Evolutionary conservation across 257 asterid species (phyloP).

Genomic region (Forsythia viridissima): DNA sequence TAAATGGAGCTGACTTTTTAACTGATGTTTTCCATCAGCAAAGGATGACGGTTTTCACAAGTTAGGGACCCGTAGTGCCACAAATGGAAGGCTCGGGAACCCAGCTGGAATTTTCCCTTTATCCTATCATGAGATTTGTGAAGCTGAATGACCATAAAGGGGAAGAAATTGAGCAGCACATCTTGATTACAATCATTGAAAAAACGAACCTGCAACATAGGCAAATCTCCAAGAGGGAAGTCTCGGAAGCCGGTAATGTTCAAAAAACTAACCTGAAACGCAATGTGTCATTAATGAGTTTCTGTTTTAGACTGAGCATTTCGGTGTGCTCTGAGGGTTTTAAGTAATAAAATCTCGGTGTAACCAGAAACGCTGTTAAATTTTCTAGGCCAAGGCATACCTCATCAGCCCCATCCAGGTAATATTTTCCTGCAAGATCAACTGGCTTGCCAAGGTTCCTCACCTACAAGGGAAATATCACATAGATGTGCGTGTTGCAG

Average conservation of each 20-base stretch:
- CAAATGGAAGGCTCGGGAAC: too few species aligned
- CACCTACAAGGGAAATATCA: slow-evolving; percentile 57
- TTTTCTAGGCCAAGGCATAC: slow-evolving; percentile 39
- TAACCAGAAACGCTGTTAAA: neutral
- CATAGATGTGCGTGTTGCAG: slow-evolving; percentile 2
- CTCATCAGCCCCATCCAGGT: slow-evolving; percentile 98
- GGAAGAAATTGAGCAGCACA: neutral
- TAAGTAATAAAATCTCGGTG: neutral
- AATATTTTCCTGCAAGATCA: slow-evolving; percentile 88
- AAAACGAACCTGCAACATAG: slow-evolving; percentile 83
- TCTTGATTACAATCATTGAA: neutral
- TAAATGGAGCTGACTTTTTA: too few species aligned
- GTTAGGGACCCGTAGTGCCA: too few species aligned
- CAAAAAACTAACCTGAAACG: slow-evolving; percentile 79
- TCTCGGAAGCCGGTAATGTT: slow-evolving; percentile 96
- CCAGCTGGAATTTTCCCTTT: too few species aligned
- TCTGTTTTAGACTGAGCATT: neutral
- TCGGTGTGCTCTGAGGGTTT: neutral
- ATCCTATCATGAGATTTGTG: neutral
- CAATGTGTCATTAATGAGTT: slow-evolving; percentile 4
- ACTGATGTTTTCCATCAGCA: too few species aligned
- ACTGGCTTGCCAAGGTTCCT: slow-evolving; percentile 99
- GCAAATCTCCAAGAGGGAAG: slow-evolving; percentile 95
- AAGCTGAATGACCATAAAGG: slow-evolving; percentile 9
- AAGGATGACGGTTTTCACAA: too few species aligned